Conservation (phyloP, 345 rosid genomes). For the Acer yangbiense region DNA sequence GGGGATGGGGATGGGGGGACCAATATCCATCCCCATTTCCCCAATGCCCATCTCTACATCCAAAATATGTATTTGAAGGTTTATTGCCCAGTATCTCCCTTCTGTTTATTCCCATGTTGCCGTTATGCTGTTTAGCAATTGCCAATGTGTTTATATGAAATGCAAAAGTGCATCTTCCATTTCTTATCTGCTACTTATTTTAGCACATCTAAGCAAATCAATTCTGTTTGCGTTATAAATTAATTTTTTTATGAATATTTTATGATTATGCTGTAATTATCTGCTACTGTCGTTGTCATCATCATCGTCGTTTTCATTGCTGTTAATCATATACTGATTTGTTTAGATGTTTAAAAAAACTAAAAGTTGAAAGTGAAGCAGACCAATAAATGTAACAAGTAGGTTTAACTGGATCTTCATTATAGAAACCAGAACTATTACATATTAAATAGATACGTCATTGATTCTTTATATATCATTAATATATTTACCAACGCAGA, state of each 20-base stretch:
- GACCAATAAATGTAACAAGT: neutral
- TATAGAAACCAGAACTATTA: neutral
- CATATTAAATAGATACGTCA: neutral
- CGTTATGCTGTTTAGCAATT: constrained; percentile 2
- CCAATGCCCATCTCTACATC: too few relatives aligned
- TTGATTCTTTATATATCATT: neutral
- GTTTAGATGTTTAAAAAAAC: neutral
- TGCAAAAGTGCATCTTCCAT: neutral
- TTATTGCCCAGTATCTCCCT: neutral
- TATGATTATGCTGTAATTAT: neutral
- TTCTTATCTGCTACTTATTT: neutral
- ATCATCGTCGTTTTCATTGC: neutral
- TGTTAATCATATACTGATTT: neutral
- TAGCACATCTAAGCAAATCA: neutral
- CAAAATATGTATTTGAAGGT: too few relatives aligned
- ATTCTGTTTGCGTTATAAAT: neutral
- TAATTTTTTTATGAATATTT: neutral
- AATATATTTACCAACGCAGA: neutral
- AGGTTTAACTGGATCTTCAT: neutral
- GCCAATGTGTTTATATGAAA: neutral
- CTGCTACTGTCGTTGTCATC: neutral
- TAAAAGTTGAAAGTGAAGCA: neutral
- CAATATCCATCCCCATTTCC: neutral
- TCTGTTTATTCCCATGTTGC: neutral
- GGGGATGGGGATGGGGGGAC: too few relatives aligned